Evolutionary conservation across 2,329 filamentous ascomycete species (phyloP), one percentile per base, ranked within the genome.

Genomic region (Fusarium anguioides): DNA sequence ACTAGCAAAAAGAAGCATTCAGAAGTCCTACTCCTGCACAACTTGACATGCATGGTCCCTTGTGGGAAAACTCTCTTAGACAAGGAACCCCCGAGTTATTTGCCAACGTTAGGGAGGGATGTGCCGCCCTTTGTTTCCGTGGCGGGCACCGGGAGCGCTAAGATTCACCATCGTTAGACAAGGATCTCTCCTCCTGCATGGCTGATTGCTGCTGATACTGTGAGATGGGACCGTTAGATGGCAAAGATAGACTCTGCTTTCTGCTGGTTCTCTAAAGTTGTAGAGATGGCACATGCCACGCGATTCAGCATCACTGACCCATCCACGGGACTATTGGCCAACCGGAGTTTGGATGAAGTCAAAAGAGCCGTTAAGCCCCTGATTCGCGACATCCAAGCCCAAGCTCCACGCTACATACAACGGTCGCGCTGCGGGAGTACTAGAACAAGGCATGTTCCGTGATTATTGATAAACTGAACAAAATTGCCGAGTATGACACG

Each of bases 21-120:
- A 60, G 35, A 51, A 23, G 36, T 69, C 27, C 51, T 54, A 44
- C 50, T 69, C 64, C 63, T 71, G 66, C 66, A 71, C 68, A 47
- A 49, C 50, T 58, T 62, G 59, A 61, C 62, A 69, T 73, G 69
- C 71, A 73, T 69, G 47, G 57, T 39, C 46, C 61, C 64, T 63
- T 64, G 45, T 39, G 57, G 31, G 31, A 60, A 48, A 46, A 23
- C 55, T 31, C 31, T 31, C 35, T 47, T 66, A 24, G 64, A 51
- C 55, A 69, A 47, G 65, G 65, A 54, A 50, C 47, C 60, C 47
- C 50, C 44, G 52, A 57, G 68, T 56, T 52, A 51, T 40, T 45
- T 55, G 48, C 41, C 46, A 33, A 61, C 31, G 35, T 61, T 26
- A 55, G 37, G 46, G 48, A 68, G 59, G 47, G 56, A 62, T 57